These are phyloP conservation scores for Pyronema domesticum DNA, from an alignment of 495 filamentous ascomycete genomes.

Conservation along the genomic window DNA sequence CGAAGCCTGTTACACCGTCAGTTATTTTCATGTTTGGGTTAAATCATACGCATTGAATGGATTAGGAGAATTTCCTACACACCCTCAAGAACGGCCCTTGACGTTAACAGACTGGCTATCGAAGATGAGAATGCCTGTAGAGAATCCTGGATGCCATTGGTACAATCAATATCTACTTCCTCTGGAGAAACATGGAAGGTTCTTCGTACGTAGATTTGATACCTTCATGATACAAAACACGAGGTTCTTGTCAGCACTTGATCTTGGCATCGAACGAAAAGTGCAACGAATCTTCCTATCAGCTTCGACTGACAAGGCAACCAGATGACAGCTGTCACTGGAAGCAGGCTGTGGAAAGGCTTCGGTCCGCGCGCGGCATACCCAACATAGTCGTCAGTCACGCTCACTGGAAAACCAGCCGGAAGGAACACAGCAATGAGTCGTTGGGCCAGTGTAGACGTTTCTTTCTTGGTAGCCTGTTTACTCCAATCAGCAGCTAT, in stretches of 20 bases:
- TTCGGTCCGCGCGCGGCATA: not conserved
- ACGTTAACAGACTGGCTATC: constrained; percentile 74
- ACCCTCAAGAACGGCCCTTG: constrained; percentile 79
- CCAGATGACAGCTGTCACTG: no score
- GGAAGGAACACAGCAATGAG: constrained; percentile 72
- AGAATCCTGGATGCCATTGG: constrained; percentile 46
- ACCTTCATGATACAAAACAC: constrained; percentile 30
- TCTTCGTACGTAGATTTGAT: constrained; percentile 50
- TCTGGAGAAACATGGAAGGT: not conserved
- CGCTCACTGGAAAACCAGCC: constrained; percentile 77
- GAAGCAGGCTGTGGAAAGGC: not conserved
- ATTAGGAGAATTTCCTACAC: constrained; percentile 5
- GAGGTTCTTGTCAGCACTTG: not conserved
- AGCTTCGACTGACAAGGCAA: no score
- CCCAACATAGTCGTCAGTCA: constrained; percentile 73
- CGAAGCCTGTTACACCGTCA: constrained; percentile 41
- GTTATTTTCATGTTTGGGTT: not conserved
- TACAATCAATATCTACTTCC: constrained; percentile 1
- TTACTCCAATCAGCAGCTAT: not conserved
- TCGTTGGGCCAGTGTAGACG: constrained; percentile 7
- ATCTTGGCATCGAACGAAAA: not conserved
- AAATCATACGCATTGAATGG: not conserved
- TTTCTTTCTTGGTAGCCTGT: not conserved
- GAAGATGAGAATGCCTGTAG: constrained; percentile 91
- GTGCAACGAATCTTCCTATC: not conserved